Conservation (phyloP, 2,329 filamentous ascomycete species). For the Trichoderma gracile region DNA sequence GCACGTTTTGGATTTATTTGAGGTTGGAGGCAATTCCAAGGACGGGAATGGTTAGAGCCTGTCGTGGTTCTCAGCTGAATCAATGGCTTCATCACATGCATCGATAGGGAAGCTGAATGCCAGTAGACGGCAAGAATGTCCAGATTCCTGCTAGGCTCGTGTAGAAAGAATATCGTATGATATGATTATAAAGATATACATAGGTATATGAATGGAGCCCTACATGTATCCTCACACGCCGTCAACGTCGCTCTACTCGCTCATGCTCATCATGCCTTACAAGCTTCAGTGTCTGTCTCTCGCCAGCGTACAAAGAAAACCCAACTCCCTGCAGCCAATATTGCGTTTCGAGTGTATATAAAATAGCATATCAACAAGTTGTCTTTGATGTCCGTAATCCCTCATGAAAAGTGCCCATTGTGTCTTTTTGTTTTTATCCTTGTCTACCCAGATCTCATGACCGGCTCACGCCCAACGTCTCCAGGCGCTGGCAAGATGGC, state of each 20-base stretch:
- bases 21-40: background rate
- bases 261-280: constrained; percentile 20
- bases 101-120: background rate
- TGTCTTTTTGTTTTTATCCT: background rate
- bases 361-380: constrained; percentile 22
- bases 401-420: constrained; percentile 9
- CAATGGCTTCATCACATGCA: constrained; percentile 2
- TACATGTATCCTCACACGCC: constrained; percentile 16
- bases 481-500: constrained; percentile 55
- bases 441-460: constrained; percentile 18
- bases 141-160: no score
- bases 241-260: constrained; percentile 15
- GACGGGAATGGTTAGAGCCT: background rate
- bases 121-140: background rate
- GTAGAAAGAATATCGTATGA: background rate
- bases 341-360: constrained; percentile 16
- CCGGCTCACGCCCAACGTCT: constrained; percentile 41
- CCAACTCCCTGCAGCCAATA: constrained; percentile 20
- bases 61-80: constrained; percentile 11
- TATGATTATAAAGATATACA: constrained; percentile 4
- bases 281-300: constrained; percentile 19
- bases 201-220: constrained; percentile 8
- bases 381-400: constrained; percentile 17
- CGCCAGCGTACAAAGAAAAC: constrained; percentile 25
- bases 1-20: background rate